Conservation (phyloP, 164 flowering plant species). For the Euptelea pleiosperma region DNA sequence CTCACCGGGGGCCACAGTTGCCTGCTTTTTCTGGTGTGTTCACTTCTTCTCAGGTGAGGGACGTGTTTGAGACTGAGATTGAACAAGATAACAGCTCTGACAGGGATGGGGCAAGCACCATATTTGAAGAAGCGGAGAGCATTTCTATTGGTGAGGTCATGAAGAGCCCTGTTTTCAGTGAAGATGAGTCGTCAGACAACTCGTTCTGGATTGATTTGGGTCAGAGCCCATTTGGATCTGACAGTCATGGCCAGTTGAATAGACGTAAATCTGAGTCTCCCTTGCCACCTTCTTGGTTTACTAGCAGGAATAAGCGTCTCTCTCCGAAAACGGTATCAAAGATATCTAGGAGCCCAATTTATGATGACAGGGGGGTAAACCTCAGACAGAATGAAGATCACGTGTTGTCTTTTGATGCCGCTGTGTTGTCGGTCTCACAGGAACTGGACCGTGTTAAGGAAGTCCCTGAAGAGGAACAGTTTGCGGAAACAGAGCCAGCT, state of each 20-base stretch:
- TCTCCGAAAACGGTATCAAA: conserved; percentile 41
- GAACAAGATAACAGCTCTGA: conserved; percentile 70
- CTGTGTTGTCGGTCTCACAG: conserved; percentile 50
- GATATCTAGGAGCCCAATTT: conserved; percentile 36
- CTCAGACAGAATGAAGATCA: conserved; percentile 29
- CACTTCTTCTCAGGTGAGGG: conserved; percentile 62
- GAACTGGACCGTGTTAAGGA: conserved; percentile 44
- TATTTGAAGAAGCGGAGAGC: conserved; percentile 65
- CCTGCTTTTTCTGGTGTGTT: conserved; percentile 77
- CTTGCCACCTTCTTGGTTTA: conserved; percentile 54
- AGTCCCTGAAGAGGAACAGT: conserved; percentile 44
- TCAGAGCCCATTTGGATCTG: conserved; percentile 59
- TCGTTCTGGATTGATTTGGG: conserved; percentile 70
- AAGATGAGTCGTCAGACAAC: conserved; percentile 63
- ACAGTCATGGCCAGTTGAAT: conserved; percentile 35
- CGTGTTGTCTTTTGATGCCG: conserved; percentile 59
- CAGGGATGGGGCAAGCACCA: conserved; percentile 68
- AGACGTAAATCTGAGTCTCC: conserved; percentile 42
- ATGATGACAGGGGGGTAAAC: conserved; percentile 33
- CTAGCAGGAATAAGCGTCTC: conserved; percentile 30
- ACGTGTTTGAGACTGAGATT: conserved; percentile 62
- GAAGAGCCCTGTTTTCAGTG: conserved; percentile 69
- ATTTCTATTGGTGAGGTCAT: conserved; percentile 65
- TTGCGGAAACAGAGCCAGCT: conserved; percentile 18
- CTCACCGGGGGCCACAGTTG: conserved; percentile 39